These are phyloP conservation scores for Berkeleyomyces basicola DNA, from an alignment of 2,329 filamentous ascomycete species.

Conservation along the genomic window DNA sequence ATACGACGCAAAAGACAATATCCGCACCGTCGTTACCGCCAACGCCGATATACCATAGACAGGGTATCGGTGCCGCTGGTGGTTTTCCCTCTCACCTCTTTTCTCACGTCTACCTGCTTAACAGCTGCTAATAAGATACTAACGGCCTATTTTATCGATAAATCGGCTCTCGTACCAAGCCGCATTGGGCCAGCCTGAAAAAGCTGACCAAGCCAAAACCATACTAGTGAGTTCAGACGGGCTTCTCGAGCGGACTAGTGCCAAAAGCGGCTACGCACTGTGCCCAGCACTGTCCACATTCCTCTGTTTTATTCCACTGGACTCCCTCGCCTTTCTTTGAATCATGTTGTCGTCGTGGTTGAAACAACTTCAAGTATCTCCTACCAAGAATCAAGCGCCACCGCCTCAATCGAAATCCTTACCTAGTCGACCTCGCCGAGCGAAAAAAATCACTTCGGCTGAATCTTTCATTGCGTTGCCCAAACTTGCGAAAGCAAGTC, in stretches of 20 bases:
- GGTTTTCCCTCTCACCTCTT: neutral
- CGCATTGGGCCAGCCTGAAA: neutral
- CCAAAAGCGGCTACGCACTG: neutral
- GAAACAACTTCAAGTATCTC: neutral
- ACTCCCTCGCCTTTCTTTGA: slow-evolving; percentile 4
- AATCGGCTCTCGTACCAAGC: neutral
- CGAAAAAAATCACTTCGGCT: neutral
- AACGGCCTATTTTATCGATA: slow-evolving; percentile 4
- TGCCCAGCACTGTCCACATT: slow-evolving; percentile 3
- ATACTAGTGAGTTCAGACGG: slow-evolving; percentile 7
- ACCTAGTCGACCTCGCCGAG: neutral
- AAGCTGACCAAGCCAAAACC: slow-evolving; percentile 5
- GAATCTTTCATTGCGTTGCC: neutral
- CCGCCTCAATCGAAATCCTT: neutral
- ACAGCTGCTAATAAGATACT: neutral
- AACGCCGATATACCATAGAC: neutral
- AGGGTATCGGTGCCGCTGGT: neutral
- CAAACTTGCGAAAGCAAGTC: slow-evolving; percentile 5
- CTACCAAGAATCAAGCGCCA: neutral
- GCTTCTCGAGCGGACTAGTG: neutral
- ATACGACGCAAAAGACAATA: neutral
- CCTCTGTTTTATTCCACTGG: slow-evolving; percentile 1
- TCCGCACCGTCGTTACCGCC: neutral
- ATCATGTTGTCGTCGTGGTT: slow-evolving; percentile 7
- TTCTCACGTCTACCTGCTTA: neutral